Conservation (phyloP, 148 eudicot species). For the Chenopodium suecicum region DNA sequence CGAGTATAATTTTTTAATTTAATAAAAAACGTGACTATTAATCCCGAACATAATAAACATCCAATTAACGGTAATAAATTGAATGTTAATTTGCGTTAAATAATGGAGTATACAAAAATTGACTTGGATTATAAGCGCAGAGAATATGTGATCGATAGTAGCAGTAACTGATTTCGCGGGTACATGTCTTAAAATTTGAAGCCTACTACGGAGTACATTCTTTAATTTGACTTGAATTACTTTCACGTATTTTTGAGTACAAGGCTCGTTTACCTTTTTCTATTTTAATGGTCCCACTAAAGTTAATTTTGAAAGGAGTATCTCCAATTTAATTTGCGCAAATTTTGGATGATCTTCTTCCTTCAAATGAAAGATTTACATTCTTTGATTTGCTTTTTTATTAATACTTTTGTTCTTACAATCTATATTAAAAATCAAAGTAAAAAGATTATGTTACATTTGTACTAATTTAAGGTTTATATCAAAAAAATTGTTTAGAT, state of each 20-base stretch:
- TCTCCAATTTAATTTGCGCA: slow-evolving; percentile 16
- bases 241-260: slow-evolving; percentile 1
- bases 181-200: slow-evolving; percentile 22
- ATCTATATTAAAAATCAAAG: neutral
- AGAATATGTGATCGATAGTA: neutral
- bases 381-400: neutral
- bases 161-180: slow-evolving; percentile 16
- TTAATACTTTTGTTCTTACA: neutral
- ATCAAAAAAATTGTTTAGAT: neutral
- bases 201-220: neutral
- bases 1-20: no score
- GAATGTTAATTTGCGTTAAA: neutral
- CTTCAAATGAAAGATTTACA: neutral
- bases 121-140: slow-evolving; percentile 19
- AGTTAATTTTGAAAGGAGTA: slow-evolving; percentile 10
- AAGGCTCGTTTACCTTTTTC: slow-evolving; percentile 13
- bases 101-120: neutral
- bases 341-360: slow-evolving; percentile 11
- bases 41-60: no score
- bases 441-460: no score
- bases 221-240: neutral
- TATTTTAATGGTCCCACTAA: slow-evolving; percentile 22
- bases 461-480: neutral
- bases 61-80: no score
- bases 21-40: no score